phyloP scores from a whole-genome alignment of 2,329 filamentous ascomycete genomes.

The Nothopassalora personata region DNA sequence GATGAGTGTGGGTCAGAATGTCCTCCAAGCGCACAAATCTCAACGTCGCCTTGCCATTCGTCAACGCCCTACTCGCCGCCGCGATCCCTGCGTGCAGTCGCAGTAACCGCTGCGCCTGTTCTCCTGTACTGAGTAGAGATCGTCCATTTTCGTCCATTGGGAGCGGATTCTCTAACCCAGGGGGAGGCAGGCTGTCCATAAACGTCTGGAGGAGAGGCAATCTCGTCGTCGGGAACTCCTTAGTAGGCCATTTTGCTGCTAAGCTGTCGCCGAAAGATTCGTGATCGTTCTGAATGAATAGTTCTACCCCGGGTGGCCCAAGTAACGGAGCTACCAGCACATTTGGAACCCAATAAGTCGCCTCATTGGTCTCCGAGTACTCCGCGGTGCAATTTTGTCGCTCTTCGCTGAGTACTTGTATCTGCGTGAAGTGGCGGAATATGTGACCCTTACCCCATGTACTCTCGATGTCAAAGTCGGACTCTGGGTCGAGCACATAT shows the following conservation, averaged over 20 bases:
- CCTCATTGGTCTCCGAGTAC: constrained; percentile 9
- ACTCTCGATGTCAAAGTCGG: constrained; percentile 14
- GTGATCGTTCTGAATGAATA: constrained; percentile 22
- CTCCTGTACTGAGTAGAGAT: not conserved
- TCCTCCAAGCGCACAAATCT: constrained; percentile 21
- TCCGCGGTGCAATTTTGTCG: constrained; percentile 7
- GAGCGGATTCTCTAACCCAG: not conserved
- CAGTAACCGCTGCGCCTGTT: not conserved
- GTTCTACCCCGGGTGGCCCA: constrained; percentile 25
- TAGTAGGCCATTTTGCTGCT: constrained; percentile 21
- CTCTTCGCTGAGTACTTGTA: constrained; percentile 22
- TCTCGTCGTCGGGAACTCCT: constrained; percentile 12
- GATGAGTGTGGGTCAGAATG: constrained; percentile 15
- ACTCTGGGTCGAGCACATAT: constrained; percentile 18
- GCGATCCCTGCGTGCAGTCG: not conserved
- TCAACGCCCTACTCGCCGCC: not conserved
- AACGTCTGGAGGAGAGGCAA: constrained; percentile 9
- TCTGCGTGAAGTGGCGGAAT: constrained; percentile 22
- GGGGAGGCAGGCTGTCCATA: constrained; percentile 2
- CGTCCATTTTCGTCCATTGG: constrained; percentile 6
- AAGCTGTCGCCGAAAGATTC: constrained; percentile 21
- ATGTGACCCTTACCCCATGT: constrained; percentile 10
- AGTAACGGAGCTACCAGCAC: constrained; percentile 29
- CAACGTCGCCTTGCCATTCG: constrained; percentile 8
- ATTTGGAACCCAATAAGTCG: constrained; percentile 26